Conservation (phyloP, 495 filamentous ascomycete genomes). For the Aspergillus wentii region DNA sequence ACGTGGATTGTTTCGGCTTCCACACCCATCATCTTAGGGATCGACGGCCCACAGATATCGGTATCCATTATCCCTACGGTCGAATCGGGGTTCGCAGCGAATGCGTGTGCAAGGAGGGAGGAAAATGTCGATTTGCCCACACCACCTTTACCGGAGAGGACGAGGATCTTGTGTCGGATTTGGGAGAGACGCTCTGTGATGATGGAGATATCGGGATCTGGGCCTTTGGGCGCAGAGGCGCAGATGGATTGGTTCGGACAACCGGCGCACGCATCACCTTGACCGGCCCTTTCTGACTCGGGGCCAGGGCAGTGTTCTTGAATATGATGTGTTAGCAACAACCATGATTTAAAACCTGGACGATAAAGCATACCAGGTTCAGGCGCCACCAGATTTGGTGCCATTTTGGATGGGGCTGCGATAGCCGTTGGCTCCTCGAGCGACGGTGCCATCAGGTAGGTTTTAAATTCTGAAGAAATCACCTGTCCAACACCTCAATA, state of each 20-base stretch:
- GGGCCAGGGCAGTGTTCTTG: slow-evolving; percentile 96
- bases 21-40: slow-evolving; percentile 98
- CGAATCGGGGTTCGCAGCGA: slow-evolving; percentile 68
- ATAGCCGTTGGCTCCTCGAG: slow-evolving; percentile 65
- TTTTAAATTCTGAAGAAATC: neutral
- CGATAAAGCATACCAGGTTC: slow-evolving; percentile 60
- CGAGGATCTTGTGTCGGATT: slow-evolving; percentile 84
- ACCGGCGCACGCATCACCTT: slow-evolving; percentile 82
- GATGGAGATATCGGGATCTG: slow-evolving; percentile 86
- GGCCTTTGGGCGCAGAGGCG: slow-evolving; percentile 88
- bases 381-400: slow-evolving; percentile 81
- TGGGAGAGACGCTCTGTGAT: slow-evolving; percentile 78
- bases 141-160: slow-evolving; percentile 91
- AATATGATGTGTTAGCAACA: slow-evolving; percentile 8
- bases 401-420: slow-evolving; percentile 60
- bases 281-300: slow-evolving; percentile 78
- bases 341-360: too few species aligned
- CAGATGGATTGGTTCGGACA: slow-evolving; percentile 97
- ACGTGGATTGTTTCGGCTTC: slow-evolving; percentile 89
- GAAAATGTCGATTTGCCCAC: slow-evolving; percentile 95
- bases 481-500: too few species aligned
- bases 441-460: slow-evolving; percentile 57
- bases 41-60: slow-evolving; percentile 90
- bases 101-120: slow-evolving; percentile 77
- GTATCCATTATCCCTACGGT: slow-evolving; percentile 94